A percentile compares a stretch with the other conserved stretches of the same genome.
These are phyloP conservation scores for Corylus avellana DNA, from an alignment of 306 rosid species.

Conservation along the genomic window DNA sequence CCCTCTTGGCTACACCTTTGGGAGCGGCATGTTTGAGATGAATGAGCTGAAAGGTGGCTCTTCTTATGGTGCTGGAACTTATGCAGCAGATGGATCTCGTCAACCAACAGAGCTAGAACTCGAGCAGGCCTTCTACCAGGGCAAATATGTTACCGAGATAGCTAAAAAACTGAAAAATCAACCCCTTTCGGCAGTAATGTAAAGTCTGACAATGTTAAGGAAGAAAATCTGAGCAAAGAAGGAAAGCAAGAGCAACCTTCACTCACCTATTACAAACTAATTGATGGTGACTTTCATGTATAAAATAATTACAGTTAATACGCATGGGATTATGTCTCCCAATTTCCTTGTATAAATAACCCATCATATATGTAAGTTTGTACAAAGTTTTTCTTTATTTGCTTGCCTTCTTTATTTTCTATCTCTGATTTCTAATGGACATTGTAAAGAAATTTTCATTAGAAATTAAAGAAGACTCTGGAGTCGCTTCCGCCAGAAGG, in stretches of 20 bases:
- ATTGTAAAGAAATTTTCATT: not conserved
- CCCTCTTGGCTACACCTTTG: constrained; percentile 88
- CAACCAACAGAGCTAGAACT: constrained; percentile 81
- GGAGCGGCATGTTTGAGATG: constrained; percentile 84
- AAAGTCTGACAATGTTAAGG: not conserved
- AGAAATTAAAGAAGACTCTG: not conserved
- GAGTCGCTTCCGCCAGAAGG: not conserved
- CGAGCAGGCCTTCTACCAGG: constrained; percentile 82
- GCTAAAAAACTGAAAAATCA: constrained; percentile 67
- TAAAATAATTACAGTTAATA: no score
- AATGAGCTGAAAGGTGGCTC: constrained; percentile 87
- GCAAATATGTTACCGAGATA: constrained; percentile 69
- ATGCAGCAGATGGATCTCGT: constrained; percentile 84
- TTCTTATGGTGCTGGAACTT: constrained; percentile 90
- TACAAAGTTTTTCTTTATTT: no score
- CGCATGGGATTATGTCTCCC: no score
- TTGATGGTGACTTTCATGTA: no score
- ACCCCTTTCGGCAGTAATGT: not conserved
- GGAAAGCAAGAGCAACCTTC: no score
- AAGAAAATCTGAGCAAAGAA: no score
- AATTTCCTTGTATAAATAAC: no score
- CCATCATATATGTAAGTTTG: no score
- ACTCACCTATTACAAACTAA: no score
- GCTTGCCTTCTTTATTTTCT: no score
- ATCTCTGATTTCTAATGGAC: no score